These are phyloP conservation scores for Coelastrella sp. DNA, from an alignment of 139 green algal genomes.

Conservation along the genomic window DNA sequence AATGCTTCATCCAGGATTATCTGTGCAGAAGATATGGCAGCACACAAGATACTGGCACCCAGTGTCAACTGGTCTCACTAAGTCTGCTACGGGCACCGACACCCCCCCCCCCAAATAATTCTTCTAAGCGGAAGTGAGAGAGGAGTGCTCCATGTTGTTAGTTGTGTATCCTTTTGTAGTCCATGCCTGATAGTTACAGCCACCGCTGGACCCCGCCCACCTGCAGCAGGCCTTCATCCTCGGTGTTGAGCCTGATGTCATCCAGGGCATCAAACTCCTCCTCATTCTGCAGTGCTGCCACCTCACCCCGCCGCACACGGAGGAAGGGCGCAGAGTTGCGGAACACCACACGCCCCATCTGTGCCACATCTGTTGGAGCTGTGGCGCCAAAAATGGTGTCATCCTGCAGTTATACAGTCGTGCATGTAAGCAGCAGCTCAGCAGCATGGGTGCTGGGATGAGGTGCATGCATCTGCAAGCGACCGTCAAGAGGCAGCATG, in stretches of 20 bases:
- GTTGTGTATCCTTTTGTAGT: neutral
- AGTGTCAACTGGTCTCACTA: neutral
- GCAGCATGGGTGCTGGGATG: no score
- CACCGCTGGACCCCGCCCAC: neutral
- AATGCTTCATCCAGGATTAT: conserved; percentile 35
- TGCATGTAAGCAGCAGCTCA: neutral
- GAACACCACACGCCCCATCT: conserved; percentile 43
- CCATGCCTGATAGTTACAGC: neutral
- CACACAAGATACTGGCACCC: neutral
- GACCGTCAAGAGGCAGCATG: no score
- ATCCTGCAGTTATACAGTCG: neutral
- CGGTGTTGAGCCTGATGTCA: conserved; percentile 83
- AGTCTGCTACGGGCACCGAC: no score
- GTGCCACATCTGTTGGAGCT: neutral
- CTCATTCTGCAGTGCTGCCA: conserved; percentile 72
- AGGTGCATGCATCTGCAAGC: no score
- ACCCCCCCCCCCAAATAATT: neutral
- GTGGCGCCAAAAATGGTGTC: neutral
- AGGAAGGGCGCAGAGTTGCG: conserved; percentile 81
- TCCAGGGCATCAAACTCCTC: conserved; percentile 83
- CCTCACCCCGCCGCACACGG: conserved; percentile 63
- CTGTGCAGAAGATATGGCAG: neutral
- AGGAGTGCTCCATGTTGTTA: neutral
- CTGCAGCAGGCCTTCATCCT: conserved; percentile 50
- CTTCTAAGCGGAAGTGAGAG: neutral